Conservation (phyloP, 257 asterid genomes). For the Solanum boliviense region DNA sequence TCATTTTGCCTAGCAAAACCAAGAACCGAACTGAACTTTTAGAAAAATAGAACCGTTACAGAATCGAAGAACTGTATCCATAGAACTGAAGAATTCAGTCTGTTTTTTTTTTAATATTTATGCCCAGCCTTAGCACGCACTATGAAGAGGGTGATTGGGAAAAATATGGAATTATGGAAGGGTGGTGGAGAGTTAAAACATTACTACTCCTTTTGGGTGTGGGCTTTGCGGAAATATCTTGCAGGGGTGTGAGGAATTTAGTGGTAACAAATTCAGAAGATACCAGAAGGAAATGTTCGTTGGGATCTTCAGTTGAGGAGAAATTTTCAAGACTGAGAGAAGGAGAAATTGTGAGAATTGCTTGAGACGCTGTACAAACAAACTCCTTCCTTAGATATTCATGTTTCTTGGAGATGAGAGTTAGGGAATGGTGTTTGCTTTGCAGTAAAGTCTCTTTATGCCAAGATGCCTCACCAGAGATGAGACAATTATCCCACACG, state of each 20-base stretch:
- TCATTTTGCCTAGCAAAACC: neutral
- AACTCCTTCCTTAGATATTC: neutral
- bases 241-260: neutral
- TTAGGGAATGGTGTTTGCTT: neutral
- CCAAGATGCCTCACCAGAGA: neutral
- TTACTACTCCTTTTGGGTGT: neutral
- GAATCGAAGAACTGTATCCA: neutral
- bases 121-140: neutral
- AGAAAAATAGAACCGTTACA: neutral
- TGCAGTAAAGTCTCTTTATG: neutral
- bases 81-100: neutral
- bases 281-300: neutral
- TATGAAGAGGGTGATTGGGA: neutral
- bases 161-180: neutral
- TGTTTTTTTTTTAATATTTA: neutral
- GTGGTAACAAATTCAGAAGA: neutral
- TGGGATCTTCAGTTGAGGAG: neutral
- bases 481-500: neutral
- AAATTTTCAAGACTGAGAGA: neutral
- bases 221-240: neutral
- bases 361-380: neutral
- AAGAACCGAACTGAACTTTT: neutral
- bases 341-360: neutral
- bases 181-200: neutral
- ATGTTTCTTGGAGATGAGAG: neutral